Percentiles rank a stretch among this genome's conserved stretches.
Conservation (phyloP, 371 early-diverging fungal genomes). For the Mucor saturninus region DNA sequence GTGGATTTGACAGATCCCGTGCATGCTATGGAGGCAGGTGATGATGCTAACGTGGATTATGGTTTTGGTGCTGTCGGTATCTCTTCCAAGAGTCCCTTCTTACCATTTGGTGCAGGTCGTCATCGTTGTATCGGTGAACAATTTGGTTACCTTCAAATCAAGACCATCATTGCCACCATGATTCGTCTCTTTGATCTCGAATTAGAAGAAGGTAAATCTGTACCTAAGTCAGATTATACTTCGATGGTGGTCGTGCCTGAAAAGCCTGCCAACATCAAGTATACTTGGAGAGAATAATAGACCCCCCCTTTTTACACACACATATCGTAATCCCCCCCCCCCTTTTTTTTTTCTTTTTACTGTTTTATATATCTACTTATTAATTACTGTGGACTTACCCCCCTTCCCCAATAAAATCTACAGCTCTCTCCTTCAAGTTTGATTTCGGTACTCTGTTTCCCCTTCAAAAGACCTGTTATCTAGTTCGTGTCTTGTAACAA, state of each 20-base stretch:
- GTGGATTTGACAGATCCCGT: constrained; percentile 53
- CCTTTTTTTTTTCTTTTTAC: not conserved
- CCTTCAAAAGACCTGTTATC: too few relatives aligned
- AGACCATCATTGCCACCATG: constrained; percentile 85
- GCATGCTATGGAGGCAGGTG: constrained; percentile 54
- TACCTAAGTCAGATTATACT: constrained; percentile 89
- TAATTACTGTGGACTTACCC: too few relatives aligned
- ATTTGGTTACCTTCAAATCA: constrained; percentile 96
- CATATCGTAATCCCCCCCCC: too few relatives aligned
- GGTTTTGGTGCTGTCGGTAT: constrained; percentile 85
- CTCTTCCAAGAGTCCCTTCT: constrained; percentile 77
- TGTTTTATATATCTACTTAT: not conserved
- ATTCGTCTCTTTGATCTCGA: constrained; percentile 78
- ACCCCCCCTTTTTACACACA: too few relatives aligned
- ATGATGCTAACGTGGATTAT: constrained; percentile 81
- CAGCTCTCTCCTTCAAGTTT: too few relatives aligned
- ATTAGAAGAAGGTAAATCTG: constrained; percentile 57
- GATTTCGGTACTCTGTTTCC: too few relatives aligned
- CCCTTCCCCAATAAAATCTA: too few relatives aligned
- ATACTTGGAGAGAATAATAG: constrained; percentile 65
- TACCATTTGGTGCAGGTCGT: constrained; percentile 97
- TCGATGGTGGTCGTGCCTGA: constrained; percentile 90
- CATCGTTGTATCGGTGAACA: constrained; percentile 98
- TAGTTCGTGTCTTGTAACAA: too few relatives aligned
- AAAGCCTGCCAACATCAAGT: constrained; percentile 66